Base-by-base conservation (phyloP, 345 rosid species). In the Pistacia integerrima region DNA sequence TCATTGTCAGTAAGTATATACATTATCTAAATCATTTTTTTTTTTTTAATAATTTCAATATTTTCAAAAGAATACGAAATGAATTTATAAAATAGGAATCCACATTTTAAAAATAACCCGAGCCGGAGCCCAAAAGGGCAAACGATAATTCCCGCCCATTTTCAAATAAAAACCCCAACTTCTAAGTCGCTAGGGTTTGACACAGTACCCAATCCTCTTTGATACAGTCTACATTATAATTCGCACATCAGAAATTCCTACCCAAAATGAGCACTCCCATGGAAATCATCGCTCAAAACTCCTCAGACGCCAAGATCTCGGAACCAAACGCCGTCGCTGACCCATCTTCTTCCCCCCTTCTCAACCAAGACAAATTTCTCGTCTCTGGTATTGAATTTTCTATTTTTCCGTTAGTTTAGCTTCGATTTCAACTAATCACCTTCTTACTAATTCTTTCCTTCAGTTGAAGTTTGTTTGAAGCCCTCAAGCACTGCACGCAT, bases 391-490 rank as follows among this genome's bases (percentile, higher is more conserved):
- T 60, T 5, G 11, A 66, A 3, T 1, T 17, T 25, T 44, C n/a
- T 17, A 51, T 55, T 17, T 65, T 51, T 46, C 2, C 63, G 48
- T 55, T 18, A 60, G n/a, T 77, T 38, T 41, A 28, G 22, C 48
- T 30, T 62, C 30, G 4, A 60, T 67, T 66, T 72, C 59, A 2
- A 63, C 1, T 25, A 73, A 3, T 52, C 38, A 65, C 4, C 25
- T 74, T 64, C 20, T 64, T 33, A 51, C 35, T 35, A 52, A 28
- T 49, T 28, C 30, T 33, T 55, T 55, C 61, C 49, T 73, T 2
- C 87, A 93, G 97, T 96, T 76, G 99, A 96, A 85, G 99, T 94
- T 44, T 96, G 98, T 88, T 84, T 96, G 67, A 94, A 91, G 77
- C 82, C 93, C 20, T 92, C 97, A 13, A 91, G 98, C 89, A 83